Evolutionary conservation across 2,329 filamentous ascomycete species (phyloP).

Genomic region (Lecanoromycetidae sp.): DNA sequence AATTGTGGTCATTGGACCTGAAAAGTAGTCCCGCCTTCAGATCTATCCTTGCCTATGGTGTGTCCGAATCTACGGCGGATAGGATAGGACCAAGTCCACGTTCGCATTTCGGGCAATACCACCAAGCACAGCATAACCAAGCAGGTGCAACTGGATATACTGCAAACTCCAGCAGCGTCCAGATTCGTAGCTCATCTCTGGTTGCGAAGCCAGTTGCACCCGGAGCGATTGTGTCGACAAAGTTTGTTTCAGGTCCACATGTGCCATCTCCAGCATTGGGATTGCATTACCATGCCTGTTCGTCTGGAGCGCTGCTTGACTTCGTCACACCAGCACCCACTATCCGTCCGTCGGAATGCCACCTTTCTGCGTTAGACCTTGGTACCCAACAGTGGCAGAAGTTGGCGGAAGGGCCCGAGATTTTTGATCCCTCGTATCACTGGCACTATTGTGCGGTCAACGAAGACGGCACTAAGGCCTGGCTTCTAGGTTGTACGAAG

Average conservation of each 20-base stretch:
- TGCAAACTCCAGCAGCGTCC: constrained; percentile 55
- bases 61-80: constrained; percentile 10
- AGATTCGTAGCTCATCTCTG: constrained; percentile 42
- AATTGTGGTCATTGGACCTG: constrained; percentile 94
- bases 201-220: constrained; percentile 50
- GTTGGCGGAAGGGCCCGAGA: constrained; percentile 82
- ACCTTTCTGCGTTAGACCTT: constrained; percentile 77
- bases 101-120: constrained; percentile 49
- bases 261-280: constrained; percentile 81
- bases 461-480: constrained; percentile 87
- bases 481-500: constrained; percentile 84
- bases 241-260: constrained; percentile 76
- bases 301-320: constrained; percentile 82
- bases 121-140: constrained; percentile 24
- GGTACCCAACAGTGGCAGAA: constrained; percentile 86
- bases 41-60: constrained; percentile 45
- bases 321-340: constrained; percentile 87
- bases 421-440: constrained; percentile 81
- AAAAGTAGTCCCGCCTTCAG: constrained; percentile 81
- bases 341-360: constrained; percentile 76
- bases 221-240: constrained; percentile 77
- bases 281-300: constrained; percentile 90
- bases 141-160: constrained; percentile 47
- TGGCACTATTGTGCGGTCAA: constrained; percentile 99
- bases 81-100: constrained; percentile 12